Conservation (phyloP, 345 rosid species). For the Bruguiera parviflora region DNA sequence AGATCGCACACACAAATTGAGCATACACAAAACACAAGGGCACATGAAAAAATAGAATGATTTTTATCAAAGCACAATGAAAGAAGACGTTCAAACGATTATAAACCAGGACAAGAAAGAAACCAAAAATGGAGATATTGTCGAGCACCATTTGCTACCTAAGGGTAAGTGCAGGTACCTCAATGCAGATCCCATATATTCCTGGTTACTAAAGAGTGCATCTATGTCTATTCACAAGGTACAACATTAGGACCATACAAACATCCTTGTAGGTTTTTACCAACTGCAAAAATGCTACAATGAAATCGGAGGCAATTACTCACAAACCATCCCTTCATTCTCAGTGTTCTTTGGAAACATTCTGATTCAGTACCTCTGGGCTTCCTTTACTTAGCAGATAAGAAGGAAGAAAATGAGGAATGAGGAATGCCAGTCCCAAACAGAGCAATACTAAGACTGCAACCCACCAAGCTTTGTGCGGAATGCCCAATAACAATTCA, state of each 20-base stretch:
- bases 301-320: background rate
- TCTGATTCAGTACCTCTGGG: conserved; percentile 7
- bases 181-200: no score
- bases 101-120: background rate
- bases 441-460: conserved; percentile 54
- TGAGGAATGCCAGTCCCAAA: conserved; percentile 44
- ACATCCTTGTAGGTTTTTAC: background rate
- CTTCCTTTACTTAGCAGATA: conserved; percentile 31
- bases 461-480: conserved; percentile 67
- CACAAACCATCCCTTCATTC: background rate
- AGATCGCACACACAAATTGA: no score
- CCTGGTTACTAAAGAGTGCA: no score
- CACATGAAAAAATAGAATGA: background rate
- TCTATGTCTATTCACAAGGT: no score
- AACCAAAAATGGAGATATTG: background rate
- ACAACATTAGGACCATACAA: no score
- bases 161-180: no score
- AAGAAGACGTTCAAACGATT: background rate
- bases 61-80: background rate
- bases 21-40: no score
- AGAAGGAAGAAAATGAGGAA: conserved; percentile 58
- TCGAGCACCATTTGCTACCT: background rate
- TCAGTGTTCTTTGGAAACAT: conserved; percentile 41
- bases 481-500: conserved; percentile 67
- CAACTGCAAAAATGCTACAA: background rate